These are phyloP conservation scores for Vitis rupestris DNA, from an alignment of 164 flowering plant species.

Conservation along the genomic window DNA sequence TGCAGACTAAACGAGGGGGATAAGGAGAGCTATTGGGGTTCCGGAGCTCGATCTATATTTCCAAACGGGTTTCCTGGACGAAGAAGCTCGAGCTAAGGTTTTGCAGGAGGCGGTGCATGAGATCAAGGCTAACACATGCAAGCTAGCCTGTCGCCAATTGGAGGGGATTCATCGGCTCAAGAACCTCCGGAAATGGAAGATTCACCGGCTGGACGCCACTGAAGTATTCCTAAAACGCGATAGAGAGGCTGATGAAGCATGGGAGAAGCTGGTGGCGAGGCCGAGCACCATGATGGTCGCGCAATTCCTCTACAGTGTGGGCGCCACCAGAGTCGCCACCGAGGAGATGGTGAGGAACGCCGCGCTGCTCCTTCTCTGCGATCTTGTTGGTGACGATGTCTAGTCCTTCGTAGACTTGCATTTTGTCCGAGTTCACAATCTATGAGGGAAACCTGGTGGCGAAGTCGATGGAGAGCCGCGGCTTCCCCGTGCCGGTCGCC, in stretches of 20 bases:
- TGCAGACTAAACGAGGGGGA: conserved; percentile 9
- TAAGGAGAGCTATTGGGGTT: conserved; percentile 19
- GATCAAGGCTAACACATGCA: conserved; percentile 11
- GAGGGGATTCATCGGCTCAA: conserved; percentile 10
- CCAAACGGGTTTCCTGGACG: neutral
- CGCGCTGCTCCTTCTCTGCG: conserved; percentile 30
- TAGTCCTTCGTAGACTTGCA: conserved; percentile 36
- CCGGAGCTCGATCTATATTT: conserved; percentile 15
- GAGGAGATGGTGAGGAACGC: conserved; percentile 40
- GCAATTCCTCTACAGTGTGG: too few species aligned
- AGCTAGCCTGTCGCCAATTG: conserved; percentile 2
- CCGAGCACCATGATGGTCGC: neutral
- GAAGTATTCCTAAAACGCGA: neutral
- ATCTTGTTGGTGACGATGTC: conserved; percentile 38
- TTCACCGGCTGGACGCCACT: conserved; percentile 22
- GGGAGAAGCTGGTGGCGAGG: conserved; percentile 5
- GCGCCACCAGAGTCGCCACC: too few species aligned
- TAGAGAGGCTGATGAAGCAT: neutral
- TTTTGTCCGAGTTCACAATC: conserved; percentile 42
- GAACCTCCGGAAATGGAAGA: neutral
- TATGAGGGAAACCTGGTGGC: conserved; percentile 33
- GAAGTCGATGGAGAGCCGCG: conserved; percentile 34
- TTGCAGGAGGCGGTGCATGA: neutral
- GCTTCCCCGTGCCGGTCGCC: conserved; percentile 45
- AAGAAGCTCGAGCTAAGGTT: neutral